Conservation (phyloP, 2,329 filamentous ascomycete species). For the Colletotrichum musicola region DNA sequence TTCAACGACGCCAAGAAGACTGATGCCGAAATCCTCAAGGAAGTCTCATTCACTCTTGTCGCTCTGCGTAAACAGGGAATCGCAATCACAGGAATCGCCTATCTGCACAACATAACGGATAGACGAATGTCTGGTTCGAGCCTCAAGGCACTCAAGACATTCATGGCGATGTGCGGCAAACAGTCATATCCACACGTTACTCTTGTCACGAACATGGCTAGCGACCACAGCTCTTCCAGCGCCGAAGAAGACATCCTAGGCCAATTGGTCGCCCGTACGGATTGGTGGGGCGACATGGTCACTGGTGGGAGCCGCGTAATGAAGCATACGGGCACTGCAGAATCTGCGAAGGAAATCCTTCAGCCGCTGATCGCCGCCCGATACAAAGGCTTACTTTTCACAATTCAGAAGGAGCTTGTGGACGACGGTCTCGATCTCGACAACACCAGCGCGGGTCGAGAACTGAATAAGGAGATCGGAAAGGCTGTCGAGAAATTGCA, state of each 20-base stretch:
- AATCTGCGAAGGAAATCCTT: background rate
- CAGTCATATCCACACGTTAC: slow-evolving; percentile 49
- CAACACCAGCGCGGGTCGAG: background rate
- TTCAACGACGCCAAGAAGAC: slow-evolving; percentile 55
- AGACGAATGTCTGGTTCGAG: slow-evolving; percentile 49
- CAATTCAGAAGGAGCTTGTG: background rate
- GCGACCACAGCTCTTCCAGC: background rate
- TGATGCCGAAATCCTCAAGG: slow-evolving; percentile 54
- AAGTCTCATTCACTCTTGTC: slow-evolving; percentile 51
- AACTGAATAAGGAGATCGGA: background rate
- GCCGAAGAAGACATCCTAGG: background rate
- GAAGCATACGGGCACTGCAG: background rate
- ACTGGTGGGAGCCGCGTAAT: background rate
- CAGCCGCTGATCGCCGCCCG: background rate
- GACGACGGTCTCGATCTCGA: background rate
- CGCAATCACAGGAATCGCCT: slow-evolving; percentile 52
- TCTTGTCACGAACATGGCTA: slow-evolving; percentile 49
- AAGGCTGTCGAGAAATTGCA: background rate
- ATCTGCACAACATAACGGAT: slow-evolving; percentile 54
- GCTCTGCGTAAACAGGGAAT: slow-evolving; percentile 44
- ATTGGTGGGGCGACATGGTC: background rate
- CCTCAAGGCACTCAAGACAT: slow-evolving; percentile 52
- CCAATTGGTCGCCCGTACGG: background rate
- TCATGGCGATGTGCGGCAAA: slow-evolving; percentile 52
- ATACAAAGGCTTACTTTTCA: background rate